Percentiles rank a stretch among this genome's conserved stretches.
phyloP scores from a whole-genome alignment of 768 basidiomycete genomes.

The Tulasnella sp. region DNA sequence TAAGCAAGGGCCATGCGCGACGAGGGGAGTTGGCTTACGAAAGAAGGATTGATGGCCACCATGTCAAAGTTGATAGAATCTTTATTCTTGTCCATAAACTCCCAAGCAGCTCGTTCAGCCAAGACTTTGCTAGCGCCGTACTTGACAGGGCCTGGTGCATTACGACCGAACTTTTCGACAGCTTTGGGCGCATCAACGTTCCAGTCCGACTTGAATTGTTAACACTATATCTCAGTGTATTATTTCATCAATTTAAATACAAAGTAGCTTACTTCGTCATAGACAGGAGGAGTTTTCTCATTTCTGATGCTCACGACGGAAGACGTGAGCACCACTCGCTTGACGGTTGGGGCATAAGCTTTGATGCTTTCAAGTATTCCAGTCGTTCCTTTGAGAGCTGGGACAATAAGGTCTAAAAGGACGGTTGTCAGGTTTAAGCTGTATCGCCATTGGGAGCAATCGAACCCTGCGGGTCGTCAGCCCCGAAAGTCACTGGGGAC shows the following conservation, averaged over 20 bases:
- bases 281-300: not conserved
- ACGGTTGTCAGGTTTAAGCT: not conserved
- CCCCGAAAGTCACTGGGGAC: slow-evolving; percentile 29
- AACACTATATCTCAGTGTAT: not conserved
- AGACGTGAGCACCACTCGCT: slow-evolving; percentile 34
- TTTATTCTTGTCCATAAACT: slow-evolving; percentile 26
- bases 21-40: slow-evolving; percentile 7
- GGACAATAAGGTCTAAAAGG: slow-evolving; percentile 31
- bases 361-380: slow-evolving; percentile 31
- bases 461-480: slow-evolving; percentile 23
- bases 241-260: not conserved
- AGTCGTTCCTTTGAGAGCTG: slow-evolving; percentile 34
- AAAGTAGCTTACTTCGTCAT: slow-evolving; percentile 5
- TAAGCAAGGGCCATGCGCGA: not conserved
- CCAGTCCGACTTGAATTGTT: slow-evolving; percentile 28
- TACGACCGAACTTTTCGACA: slow-evolving; percentile 30
- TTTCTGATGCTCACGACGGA: slow-evolving; percentile 32
- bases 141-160: slow-evolving; percentile 24
- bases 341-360: slow-evolving; percentile 28
- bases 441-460: not conserved
- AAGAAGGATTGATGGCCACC: slow-evolving; percentile 27
- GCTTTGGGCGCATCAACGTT: slow-evolving; percentile 28
- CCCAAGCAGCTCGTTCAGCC: slow-evolving; percentile 31
- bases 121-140: slow-evolving; percentile 31
- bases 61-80: slow-evolving; percentile 27